These are phyloP conservation scores for Colletotrichum graminicola DNA, from an alignment of 2,329 filamentous ascomycete genomes.

Conservation along the genomic window DNA sequence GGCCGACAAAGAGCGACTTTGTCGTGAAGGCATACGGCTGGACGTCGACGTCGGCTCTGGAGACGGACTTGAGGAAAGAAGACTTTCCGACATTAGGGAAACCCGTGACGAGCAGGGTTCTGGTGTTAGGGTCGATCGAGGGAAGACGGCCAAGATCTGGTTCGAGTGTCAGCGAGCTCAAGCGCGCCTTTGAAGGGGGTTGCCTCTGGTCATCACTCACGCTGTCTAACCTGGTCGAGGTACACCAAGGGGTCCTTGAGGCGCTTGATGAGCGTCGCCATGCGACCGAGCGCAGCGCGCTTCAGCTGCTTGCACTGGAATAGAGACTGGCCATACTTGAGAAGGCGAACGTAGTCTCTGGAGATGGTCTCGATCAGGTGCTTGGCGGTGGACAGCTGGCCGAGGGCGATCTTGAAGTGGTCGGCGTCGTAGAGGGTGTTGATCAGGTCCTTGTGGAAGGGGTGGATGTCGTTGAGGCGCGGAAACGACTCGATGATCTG, in stretches of 20 bases:
- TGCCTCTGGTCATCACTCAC: slow-evolving; percentile 47
- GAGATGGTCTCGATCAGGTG: slow-evolving; percentile 96
- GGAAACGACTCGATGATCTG: slow-evolving; percentile 94
- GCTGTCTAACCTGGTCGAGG: slow-evolving; percentile 60
- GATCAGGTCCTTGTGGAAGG: slow-evolving; percentile 87
- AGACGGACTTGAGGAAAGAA: slow-evolving; percentile 80
- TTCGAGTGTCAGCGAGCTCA: background rate
- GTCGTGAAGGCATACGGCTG: slow-evolving; percentile 99
- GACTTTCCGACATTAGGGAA: slow-evolving; percentile 99
- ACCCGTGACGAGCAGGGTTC: slow-evolving; percentile 95
- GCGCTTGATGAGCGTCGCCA: slow-evolving; percentile 96
- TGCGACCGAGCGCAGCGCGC: slow-evolving; percentile 93
- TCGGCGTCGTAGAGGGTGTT: slow-evolving; percentile 99
- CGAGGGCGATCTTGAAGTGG: slow-evolving; percentile 96
- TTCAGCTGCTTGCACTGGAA: slow-evolving; percentile 99
- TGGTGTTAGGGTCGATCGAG: slow-evolving; percentile 97
- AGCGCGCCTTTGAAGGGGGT: background rate
- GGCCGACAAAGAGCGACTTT: slow-evolving; percentile 95
- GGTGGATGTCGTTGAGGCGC: slow-evolving; percentile 92
- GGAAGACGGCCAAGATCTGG: slow-evolving; percentile 94
- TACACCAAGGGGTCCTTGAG: slow-evolving; percentile 83
- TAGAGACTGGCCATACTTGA: slow-evolving; percentile 93
- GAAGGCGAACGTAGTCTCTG: slow-evolving; percentile 87
- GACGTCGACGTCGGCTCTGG: slow-evolving; percentile 51
- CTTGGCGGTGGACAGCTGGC: slow-evolving; percentile 95